Percentiles rank a stretch among this genome's conserved stretches.
These are phyloP conservation scores for Backusella sp. DNA, from an alignment of 192 early-diverging fungal species.

Conservation along the genomic window DNA sequence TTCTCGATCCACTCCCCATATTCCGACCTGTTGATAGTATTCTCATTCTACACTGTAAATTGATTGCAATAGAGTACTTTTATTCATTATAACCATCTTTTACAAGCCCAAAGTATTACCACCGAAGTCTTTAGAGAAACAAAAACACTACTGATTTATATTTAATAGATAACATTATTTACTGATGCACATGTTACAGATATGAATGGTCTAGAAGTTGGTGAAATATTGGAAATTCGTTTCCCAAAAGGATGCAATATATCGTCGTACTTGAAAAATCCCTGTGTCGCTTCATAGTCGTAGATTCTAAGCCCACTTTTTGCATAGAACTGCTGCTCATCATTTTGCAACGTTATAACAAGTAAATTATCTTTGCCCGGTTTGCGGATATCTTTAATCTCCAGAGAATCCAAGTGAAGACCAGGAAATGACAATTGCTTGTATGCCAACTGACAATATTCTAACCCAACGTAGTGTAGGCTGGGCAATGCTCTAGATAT, in stretches of 20 bases:
- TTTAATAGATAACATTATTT: background rate
- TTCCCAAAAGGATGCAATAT: background rate
- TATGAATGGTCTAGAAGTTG: background rate
- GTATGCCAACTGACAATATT: background rate
- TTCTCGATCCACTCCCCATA: background rate
- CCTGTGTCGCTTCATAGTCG: background rate
- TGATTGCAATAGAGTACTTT: too few species aligned
- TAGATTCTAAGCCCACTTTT: background rate
- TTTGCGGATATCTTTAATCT: background rate
- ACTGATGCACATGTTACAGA: background rate
- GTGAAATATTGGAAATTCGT: background rate
- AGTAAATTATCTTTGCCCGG: background rate
- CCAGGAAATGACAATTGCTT: background rate
- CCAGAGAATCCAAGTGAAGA: background rate
- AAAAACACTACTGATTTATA: too few species aligned
- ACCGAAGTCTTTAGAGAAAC: too few species aligned
- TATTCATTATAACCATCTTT: too few species aligned
- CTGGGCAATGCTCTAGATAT: background rate
- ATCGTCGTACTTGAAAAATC: background rate
- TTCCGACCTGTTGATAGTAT: background rate
- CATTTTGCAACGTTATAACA: background rate
- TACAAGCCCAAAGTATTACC: too few species aligned
- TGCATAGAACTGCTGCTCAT: background rate
- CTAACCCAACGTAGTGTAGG: background rate
- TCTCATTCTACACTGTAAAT: background rate